Evolutionary conservation across 805 yeast genomes (phyloP), one percentile per base, ranked within the genome.

Genomic region (Saturnispora gosingensis): DNA sequence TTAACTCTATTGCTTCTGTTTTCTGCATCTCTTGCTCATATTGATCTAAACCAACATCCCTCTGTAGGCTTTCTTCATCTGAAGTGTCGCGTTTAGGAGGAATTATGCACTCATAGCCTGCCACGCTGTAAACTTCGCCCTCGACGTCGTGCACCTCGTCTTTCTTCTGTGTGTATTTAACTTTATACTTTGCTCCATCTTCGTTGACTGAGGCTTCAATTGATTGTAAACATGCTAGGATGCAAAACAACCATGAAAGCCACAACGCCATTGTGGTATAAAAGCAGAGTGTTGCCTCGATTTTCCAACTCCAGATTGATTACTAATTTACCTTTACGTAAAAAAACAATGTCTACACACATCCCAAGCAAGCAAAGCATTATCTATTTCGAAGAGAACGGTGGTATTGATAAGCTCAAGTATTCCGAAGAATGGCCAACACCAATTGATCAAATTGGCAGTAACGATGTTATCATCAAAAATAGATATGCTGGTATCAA

Each of bases 401-500:
- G 88, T 38, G 82, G 76, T 3, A 73, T 75, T 15, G 88, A 81
- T 35, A 84, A 77, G 4, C 67, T 87, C 43, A 69, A 78, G 59
- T 82, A 78, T 61, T 75, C 72, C 34, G 27, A 48, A 2, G 82
- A 81, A 38, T 64, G 69, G 36, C 80, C 83, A 4, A 77, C 82
- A 5, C 95, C 95, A 3, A n/a, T 18, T 9, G 63, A 68, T 43
- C 22, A 13, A 16, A 18, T 38, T 18, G 46, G 40, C 10, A 74
- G 71, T 3, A 72, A 74, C 49, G 87, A 88, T 54, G 63, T 90
- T 10, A 71, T 90, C 46, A 73, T 90, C 62, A 83, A 84, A 67
- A 86, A 85, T 72, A 74, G 71, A 51, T 88, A 78, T 59, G 75
- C 89, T 11, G 98, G 98, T 34, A 70, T 88, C 60, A 88, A 88